phyloP scores from a whole-genome alignment of 202 grass and related monocot species.

The Schoenoplectus tabernaemontani region DNA sequence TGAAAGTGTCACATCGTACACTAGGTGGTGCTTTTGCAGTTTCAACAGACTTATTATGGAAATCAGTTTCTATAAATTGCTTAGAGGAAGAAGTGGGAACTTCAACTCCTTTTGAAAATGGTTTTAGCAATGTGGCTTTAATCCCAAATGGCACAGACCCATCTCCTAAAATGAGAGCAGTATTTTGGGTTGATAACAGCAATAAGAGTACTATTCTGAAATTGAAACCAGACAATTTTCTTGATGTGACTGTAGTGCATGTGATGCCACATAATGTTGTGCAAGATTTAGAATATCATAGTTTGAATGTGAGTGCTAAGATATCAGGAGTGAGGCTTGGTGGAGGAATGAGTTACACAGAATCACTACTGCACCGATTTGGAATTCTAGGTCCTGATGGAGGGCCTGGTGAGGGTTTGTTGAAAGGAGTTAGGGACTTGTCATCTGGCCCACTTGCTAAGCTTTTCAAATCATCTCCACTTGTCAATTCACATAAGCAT shows the following conservation, averaged over 20 bases:
- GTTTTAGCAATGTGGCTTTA: slow-evolving; percentile 21
- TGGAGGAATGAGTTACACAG: slow-evolving; percentile 87
- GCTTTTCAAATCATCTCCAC: slow-evolving; percentile 67
- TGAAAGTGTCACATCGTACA: slow-evolving; percentile 97
- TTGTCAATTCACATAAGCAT: slow-evolving; percentile 39
- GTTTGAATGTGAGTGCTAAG: slow-evolving; percentile 76
- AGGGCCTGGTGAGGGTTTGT: slow-evolving; percentile 76
- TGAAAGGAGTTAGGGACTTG: slow-evolving; percentile 87
- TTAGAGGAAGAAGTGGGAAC: slow-evolving; percentile 53
- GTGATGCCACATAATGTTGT: slow-evolving; percentile 85
- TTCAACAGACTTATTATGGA: slow-evolving; percentile 75
- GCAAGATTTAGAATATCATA: slow-evolving; percentile 88
- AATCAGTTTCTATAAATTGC: slow-evolving; percentile 73
- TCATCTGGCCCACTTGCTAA: slow-evolving; percentile 91
- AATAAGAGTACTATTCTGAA: slow-evolving; percentile 44
- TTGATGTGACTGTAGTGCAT: slow-evolving; percentile 79
- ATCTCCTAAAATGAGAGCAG: slow-evolving; percentile 76
- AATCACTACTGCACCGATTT: slow-evolving; percentile 81
- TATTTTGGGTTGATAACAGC: slow-evolving; percentile 89
- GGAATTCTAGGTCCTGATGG: slow-evolving; percentile 93
- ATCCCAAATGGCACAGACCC: slow-evolving; percentile 34
- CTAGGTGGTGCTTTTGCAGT: slow-evolving; percentile 96
- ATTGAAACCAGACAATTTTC: slow-evolving; percentile 52
- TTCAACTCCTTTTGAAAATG: slow-evolving; percentile 34
- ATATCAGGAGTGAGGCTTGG: slow-evolving; percentile 85